Evolutionary conservation across 208 protist genomes (phyloP).

Genomic region (Trichomonas vaginalis): DNA sequence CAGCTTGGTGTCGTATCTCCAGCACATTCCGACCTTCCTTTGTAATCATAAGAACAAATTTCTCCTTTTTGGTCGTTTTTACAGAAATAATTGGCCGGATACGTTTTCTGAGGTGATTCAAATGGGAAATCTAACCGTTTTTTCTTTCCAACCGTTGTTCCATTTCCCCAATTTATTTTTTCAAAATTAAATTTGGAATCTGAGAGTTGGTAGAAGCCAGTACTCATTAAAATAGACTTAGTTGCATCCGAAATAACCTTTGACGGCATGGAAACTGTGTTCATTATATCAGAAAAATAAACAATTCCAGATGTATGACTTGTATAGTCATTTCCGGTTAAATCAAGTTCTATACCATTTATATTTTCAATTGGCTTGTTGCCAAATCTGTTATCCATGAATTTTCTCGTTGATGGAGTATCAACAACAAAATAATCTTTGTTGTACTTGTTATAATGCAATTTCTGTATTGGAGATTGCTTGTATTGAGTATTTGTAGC

Average conservation of each 20-base stretch:
- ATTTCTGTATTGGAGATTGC: background rate
- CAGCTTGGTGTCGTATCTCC: background rate
- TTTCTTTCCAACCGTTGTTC: background rate
- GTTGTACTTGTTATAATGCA: background rate
- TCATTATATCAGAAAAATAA: background rate
- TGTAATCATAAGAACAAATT: background rate
- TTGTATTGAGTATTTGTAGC: too few relatives aligned
- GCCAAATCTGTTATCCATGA: background rate
- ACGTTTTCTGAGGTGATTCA: background rate
- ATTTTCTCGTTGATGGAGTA: background rate
- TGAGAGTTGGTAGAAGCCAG: background rate
- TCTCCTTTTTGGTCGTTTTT: background rate
- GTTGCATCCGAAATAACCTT: background rate
- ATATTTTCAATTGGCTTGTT: background rate
- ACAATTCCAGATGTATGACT: background rate
- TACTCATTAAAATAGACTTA: background rate
- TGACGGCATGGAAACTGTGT: background rate
- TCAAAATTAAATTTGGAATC: background rate
- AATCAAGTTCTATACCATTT: background rate
- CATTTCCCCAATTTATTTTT: background rate
- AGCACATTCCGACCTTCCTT: background rate
- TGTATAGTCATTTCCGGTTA: background rate
- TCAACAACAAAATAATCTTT: background rate
- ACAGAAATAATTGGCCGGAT: background rate
- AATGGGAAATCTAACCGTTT: background rate